phyloP scores from a whole-genome alignment of 192 early-diverging fungal species.

The Paraglomus brasilianum region DNA sequence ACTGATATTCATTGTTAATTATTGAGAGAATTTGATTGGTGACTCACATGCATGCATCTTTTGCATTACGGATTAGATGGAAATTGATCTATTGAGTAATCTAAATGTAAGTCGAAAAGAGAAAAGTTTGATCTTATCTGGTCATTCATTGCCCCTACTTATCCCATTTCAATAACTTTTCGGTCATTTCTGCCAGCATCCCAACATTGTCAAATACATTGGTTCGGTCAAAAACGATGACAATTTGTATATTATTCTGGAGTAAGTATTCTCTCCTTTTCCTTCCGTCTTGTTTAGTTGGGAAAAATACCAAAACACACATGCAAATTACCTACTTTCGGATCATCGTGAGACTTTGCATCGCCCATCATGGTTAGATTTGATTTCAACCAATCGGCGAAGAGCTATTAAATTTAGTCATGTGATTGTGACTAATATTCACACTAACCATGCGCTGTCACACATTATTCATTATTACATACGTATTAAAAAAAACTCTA shows the following conservation, averaged over 20 bases:
- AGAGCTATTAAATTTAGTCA: too few species aligned
- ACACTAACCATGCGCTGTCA: too few species aligned
- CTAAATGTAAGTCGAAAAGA: conserved; percentile 47
- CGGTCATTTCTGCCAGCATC: conserved; percentile 42
- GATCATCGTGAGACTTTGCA: too few species aligned
- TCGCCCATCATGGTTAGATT: too few species aligned
- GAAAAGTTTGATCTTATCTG: conserved; percentile 14
- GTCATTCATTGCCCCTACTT: neutral
- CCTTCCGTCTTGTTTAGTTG: neutral
- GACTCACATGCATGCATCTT: conserved; percentile 18
- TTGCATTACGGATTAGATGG: conserved; percentile 41
- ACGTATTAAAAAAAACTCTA: too few species aligned
- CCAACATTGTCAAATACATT: conserved; percentile 67
- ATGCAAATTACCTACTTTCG: too few species aligned
- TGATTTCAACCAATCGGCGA: too few species aligned
- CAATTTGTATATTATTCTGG: conserved; percentile 81
- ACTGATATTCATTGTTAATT: neutral
- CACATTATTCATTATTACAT: too few species aligned
- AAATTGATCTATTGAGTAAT: conserved; percentile 51
- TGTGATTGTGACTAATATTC: too few species aligned
- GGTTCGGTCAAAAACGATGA: conserved; percentile 74
- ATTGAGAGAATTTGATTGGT: neutral
- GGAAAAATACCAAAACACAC: too few species aligned
- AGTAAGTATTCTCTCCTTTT: conserved; percentile 55
- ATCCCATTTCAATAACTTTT: neutral